Evolutionary conservation across 129 eudicot genomes (phyloP).

Genomic region (Tanacetum coccineum): DNA sequence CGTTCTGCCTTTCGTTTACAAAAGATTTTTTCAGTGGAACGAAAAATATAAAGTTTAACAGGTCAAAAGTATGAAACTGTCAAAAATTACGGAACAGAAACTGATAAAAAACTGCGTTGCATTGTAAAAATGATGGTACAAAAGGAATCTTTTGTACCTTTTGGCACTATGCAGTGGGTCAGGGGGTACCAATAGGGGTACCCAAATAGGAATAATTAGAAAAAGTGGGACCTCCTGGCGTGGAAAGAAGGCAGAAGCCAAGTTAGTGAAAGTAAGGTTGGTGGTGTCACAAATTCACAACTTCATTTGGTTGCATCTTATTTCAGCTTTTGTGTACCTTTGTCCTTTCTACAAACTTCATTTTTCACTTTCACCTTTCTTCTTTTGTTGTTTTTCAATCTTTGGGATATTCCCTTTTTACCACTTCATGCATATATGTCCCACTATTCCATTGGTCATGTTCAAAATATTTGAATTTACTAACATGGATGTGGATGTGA

Average conservation of each 20-base stretch:
- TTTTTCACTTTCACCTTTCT: constrained; percentile 3
- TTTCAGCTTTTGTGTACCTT: constrained; percentile 10
- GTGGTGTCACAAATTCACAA: constrained; percentile 28
- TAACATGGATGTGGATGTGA: background rate
- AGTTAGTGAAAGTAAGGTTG: constrained; percentile 27
- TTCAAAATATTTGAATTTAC: background rate
- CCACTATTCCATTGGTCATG: background rate
- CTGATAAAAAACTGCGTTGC: no score
- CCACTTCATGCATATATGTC: background rate
- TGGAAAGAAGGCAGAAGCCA: constrained; percentile 24
- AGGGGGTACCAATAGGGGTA: no score
- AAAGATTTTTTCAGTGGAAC: no score
- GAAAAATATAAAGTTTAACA: no score
- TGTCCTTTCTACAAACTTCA: constrained; percentile 10
- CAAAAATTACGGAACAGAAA: no score
- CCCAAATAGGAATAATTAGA: no score
- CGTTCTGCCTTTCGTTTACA: no score
- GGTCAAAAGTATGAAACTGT: no score
- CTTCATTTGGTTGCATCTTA: constrained; percentile 25
- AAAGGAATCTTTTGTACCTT: no score
- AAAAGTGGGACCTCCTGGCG: constrained; percentile 28
- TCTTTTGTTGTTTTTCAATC: constrained; percentile 17
- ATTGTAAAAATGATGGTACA: no score
- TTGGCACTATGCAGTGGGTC: no score
- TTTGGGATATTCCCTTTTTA: constrained; percentile 10